Evolutionary conservation across 2,329 filamentous ascomycete genomes (phyloP).

Genomic region (Bipolaris victoriae): DNA sequence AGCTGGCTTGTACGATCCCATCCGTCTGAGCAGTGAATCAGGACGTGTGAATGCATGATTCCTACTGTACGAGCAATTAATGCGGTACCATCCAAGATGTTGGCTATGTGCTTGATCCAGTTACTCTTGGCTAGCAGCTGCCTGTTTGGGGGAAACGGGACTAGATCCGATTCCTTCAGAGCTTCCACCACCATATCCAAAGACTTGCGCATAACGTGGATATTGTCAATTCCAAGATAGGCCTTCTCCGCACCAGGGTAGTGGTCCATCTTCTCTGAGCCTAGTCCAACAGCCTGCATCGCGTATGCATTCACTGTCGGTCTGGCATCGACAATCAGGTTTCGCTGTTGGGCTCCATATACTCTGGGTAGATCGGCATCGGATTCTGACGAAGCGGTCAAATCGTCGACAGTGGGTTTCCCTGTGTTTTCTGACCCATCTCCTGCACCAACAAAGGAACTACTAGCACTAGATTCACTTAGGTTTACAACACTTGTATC

Average conservation of each 20-base stretch:
- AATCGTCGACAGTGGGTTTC: conserved; percentile 33
- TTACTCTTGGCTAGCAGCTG: conserved; percentile 82
- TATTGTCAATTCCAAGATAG: conserved; percentile 96
- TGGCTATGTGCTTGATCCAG: conserved; percentile 89
- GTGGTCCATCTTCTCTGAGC: conserved; percentile 97
- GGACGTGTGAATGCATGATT: conserved; percentile 88
- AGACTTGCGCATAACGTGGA: conserved; percentile 95
- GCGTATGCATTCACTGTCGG: conserved; percentile 93
- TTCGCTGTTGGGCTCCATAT: conserved; percentile 91
- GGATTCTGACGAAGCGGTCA: conserved; percentile 47
- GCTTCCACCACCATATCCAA: conserved; percentile 86
- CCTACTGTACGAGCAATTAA: conserved; percentile 88
- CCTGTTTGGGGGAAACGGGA: conserved; percentile 78
- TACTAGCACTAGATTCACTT: conserved; percentile 40
- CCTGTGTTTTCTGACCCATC: conserved; percentile 31
- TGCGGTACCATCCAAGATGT: conserved; percentile 81
- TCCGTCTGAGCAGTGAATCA: conserved; percentile 97
- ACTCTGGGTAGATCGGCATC: conserved; percentile 54
- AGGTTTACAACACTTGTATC: conserved; percentile 45
- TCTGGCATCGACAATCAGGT: conserved; percentile 93
- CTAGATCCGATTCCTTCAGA: conserved; percentile 89
- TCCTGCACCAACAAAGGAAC: conserved; percentile 43
- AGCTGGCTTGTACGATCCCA: conserved; percentile 98
- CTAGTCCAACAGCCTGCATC: conserved; percentile 90
- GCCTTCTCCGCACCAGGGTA: conserved; percentile 91